Base-by-base conservation (phyloP, 2,329 filamentous ascomycete genomes). In the Aspergillus brasiliensis region DNA sequence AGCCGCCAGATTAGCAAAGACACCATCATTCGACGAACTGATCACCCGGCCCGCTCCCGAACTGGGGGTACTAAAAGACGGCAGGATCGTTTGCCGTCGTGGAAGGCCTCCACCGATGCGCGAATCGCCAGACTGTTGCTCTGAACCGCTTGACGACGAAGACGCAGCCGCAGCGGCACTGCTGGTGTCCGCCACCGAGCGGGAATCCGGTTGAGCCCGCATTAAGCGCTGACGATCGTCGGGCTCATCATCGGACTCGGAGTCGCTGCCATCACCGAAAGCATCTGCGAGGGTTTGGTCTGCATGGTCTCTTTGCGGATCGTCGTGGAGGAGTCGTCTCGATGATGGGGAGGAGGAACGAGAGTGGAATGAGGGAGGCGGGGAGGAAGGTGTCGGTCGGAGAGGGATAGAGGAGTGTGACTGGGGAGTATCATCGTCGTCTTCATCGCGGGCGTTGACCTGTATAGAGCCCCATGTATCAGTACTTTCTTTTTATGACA, bases 1-100 rank as follows among this genome's bases (percentile, higher is more conserved):
- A 13, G 95, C 95, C 66, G 87, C 92, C 66, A 99, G 78, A 74
- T 99, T 99, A 57, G 94, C 95, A 79, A 97, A 99, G 25, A 99
- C 95, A 62, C 95, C 95, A 77, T 98, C 95, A 52, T 91, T 92
- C 57, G 90, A 88, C n/a, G 88, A 86, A 23, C 88, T 89, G 56
- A 89, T 86, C 46, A 91, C 90, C 62, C 78, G 57, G 75, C 79
- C 57, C 15, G 70, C 67, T 42, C 77, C 74, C 37, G 76, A 75
- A 13, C 75, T 65, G 15, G 78, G 65, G 21, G 75, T 57, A n/a
- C 67, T 65, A 59, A 84, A 86, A 3, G 76, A 77, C 1, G 86
- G 85, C 46, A 87, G 73, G 63, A 85, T 78, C 8, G 84, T 86
- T 8, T 81, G 78, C 61, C 81, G 73, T 62, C 84, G 75, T 63